These are phyloP conservation scores for Ogataea corticis DNA, from an alignment of 805 yeast species.

Conservation along the genomic window DNA sequence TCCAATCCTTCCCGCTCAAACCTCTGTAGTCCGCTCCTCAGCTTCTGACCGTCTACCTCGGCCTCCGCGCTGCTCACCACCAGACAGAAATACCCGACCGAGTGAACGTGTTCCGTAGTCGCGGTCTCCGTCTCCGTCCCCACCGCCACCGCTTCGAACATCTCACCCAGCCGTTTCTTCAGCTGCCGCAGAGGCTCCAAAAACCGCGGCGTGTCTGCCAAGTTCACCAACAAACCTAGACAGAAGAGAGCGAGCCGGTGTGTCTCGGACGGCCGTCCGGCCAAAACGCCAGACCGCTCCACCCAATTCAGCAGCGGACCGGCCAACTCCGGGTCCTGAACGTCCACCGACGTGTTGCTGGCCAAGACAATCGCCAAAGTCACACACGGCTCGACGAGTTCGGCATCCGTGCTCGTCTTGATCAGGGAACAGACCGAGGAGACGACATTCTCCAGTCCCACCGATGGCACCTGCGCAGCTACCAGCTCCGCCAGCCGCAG, in stretches of 20 bases:
- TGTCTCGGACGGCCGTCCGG: conserved; percentile 4
- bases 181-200: conserved; percentile 1
- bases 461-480: no score
- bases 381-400: conserved; percentile 8
- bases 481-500: no score
- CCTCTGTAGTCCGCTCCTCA: conserved; percentile 12
- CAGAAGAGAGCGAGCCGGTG: conserved; percentile 19
- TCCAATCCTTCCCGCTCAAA: no score
- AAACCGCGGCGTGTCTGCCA: conserved; percentile 6
- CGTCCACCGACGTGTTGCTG: conserved; percentile 1
- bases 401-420: background rate
- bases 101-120: conserved; percentile 19
- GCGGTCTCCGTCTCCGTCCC: conserved; percentile 12
- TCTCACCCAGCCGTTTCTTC: conserved; percentile 2
- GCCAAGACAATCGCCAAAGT: conserved; percentile 17
- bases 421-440: background rate
- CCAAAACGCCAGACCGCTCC: conserved; percentile 12
- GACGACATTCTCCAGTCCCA: background rate
- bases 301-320: conserved; percentile 14
- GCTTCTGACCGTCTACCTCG: conserved; percentile 3
- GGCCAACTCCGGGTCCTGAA: conserved; percentile 9
- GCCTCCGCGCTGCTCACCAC: conserved; percentile 21
- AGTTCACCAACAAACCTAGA: conserved; percentile 21
- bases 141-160: conserved; percentile 5
- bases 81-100: conserved; percentile 31